phyloP scores from a whole-genome alignment of 2,329 filamentous ascomycete species.

The Neobulgaria alba region DNA sequence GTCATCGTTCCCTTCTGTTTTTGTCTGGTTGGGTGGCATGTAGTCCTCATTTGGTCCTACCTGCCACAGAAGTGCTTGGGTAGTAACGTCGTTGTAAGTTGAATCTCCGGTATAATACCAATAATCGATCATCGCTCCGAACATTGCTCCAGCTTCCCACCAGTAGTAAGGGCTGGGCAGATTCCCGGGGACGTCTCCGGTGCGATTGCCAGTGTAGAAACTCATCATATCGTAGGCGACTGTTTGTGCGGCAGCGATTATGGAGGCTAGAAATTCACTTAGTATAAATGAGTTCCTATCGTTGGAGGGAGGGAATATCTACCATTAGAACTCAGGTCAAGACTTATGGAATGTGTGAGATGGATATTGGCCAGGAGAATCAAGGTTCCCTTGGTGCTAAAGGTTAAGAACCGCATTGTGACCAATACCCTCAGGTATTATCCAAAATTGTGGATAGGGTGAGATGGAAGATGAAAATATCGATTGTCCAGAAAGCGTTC shows the following conservation, averaged over 20 bases:
- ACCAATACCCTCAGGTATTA: too few relatives aligned
- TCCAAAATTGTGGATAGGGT: too few relatives aligned
- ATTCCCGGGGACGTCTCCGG: constrained; percentile 39
- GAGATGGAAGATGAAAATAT: too few relatives aligned
- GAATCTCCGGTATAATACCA: constrained; percentile 75
- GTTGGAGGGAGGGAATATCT: not conserved
- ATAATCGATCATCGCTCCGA: constrained; percentile 67
- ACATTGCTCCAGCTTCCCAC: constrained; percentile 62
- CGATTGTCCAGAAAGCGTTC: too few relatives aligned
- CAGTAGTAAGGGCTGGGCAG: constrained; percentile 34
- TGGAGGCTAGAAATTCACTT: constrained; percentile 8
- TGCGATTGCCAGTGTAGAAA: constrained; percentile 17
- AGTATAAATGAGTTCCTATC: too few relatives aligned
- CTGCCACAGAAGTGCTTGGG: constrained; percentile 64
- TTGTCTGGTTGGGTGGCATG: constrained; percentile 66
- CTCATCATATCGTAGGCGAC: constrained; percentile 4
- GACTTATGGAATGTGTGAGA: constrained; percentile 14
- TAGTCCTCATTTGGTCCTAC: constrained; percentile 65
- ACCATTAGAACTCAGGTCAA: constrained; percentile 19
- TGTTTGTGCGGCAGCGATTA: constrained; percentile 2
- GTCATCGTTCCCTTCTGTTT: constrained; percentile 64
- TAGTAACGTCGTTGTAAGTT: constrained; percentile 60
- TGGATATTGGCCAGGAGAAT: constrained; percentile 6
- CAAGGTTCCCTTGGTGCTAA: not conserved
- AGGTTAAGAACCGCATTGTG: not conserved